Evolutionary conservation across 2,329 filamentous ascomycete genomes (phyloP), one percentile per base, ranked within the genome.

Genomic region (Talaromyces sp.): DNA sequence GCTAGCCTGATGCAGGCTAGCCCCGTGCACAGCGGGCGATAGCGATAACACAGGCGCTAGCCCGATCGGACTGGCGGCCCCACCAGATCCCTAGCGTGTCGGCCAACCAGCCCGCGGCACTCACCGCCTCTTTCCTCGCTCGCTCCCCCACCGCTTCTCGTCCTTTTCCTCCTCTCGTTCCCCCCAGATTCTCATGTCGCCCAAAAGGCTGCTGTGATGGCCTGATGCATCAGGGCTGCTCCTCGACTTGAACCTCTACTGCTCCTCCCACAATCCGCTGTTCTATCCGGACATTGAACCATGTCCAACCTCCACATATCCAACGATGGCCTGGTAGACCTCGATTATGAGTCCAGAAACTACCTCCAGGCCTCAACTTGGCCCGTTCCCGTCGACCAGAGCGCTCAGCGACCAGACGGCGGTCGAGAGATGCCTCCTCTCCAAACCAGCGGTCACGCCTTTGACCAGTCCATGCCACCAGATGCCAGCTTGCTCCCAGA

Each of bases 321-420:
- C 56, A 69, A 67, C 65, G 77, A 81, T 62, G 78, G 76, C 69
- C 74, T 81, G 60, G 71, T 77, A 65, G 76, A 74, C 64, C 74
- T 79, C 64, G 78, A 81, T 59, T 79, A 79, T 64, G 78, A 80
- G 68, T 75, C 77, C 61, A 76, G 78, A 72, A 72, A 67, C 55
- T 81, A 79, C 70, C 71, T 77, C 63, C 72, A 75, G 62, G 69
- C 74, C 65, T 69, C 73, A 64, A 68, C 72, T 64, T 80, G 78
- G 78, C 73, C 77, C 56, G 70, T 79, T 57, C 64, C 74, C 55
- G 71, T 78, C 63, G 75, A 78, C 63, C 74, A 78, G 54, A 68
- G 73, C 63, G 64, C 49, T 14, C 71, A 71, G 58, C 70, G 70
- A 64, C 66, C 73, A 49, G 73, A 77, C 59, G 70, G 70, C 51